Evolutionary conservation across 83 land plant species (phyloP).

Genomic region (Picea abies): DNA sequence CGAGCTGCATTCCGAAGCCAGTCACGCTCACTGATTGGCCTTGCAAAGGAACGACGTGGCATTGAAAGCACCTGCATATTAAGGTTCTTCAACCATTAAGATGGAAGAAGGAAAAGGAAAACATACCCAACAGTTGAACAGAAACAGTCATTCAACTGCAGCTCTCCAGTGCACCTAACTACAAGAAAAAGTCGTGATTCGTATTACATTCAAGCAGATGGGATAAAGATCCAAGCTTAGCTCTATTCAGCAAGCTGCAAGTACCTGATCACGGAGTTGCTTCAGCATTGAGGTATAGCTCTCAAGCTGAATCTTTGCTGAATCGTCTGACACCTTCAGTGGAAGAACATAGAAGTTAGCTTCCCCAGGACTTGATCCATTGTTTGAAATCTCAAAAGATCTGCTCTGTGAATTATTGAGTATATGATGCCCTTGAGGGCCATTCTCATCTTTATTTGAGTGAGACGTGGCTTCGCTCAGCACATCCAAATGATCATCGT

Average conservation of each 20-base stretch:
- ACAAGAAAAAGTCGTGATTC: not conserved
- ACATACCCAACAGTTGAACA: not conserved
- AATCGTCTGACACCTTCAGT: constrained; percentile 48
- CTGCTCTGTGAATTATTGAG: constrained; percentile 7
- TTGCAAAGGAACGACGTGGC: constrained; percentile 65
- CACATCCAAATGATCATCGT: not conserved
- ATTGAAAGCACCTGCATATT: constrained; percentile 66
- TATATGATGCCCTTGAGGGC: not conserved
- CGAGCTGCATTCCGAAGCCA: constrained; percentile 89
- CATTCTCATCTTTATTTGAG: constrained; percentile 8
- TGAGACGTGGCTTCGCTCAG: not conserved
- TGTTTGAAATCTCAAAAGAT: constrained; percentile 2
- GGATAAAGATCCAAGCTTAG: not conserved
- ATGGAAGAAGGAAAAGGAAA: not conserved
- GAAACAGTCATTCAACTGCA: not conserved
- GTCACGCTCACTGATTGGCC: constrained; percentile 87
- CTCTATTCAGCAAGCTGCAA: not conserved
- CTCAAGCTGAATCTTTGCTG: constrained; percentile 38
- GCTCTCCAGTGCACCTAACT: not conserved
- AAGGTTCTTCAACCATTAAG: not conserved
- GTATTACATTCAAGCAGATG: not conserved
- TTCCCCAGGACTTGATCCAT: constrained; percentile 14
- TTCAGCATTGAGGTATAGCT: constrained; percentile 55
- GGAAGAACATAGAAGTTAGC: constrained; percentile 67
- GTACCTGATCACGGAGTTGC: constrained; percentile 80